Evolutionary conservation across 2,329 filamentous ascomycete species (phyloP).

Genomic region (Hirsutella rhossiliensis): DNA sequence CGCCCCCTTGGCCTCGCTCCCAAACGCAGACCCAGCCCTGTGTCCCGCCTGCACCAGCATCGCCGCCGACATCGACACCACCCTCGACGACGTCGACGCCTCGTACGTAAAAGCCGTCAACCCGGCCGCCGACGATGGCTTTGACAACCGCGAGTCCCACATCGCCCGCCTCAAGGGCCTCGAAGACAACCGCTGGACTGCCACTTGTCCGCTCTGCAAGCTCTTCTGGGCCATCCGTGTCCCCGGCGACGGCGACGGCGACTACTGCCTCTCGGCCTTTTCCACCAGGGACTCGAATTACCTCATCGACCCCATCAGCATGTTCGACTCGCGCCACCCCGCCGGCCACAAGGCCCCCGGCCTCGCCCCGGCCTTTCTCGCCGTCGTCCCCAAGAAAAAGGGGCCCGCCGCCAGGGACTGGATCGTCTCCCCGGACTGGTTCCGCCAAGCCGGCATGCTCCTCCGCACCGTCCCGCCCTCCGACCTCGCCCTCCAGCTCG

Average conservation of each 20-base stretch:
- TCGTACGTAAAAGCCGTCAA: conserved; percentile 16
- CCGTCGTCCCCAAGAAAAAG: conserved; percentile 19
- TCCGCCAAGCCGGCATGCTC: conserved; percentile 20
- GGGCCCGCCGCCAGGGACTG: conserved; percentile 15
- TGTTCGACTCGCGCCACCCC: conserved; percentile 19
- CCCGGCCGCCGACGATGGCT: conserved; percentile 16
- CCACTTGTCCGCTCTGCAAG: conserved; percentile 22
- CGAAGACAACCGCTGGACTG: conserved; percentile 18
- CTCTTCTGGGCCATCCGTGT: conserved; percentile 21
- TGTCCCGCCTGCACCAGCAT: conserved; percentile 18
- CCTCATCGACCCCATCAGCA: conserved; percentile 16
- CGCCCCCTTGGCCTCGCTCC: conserved; percentile 7
- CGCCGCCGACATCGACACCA: conserved; percentile 20
- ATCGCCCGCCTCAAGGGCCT: conserved; percentile 15
- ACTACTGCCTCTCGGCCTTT: conserved; percentile 19
- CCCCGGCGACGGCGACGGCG: conserved; percentile 15
- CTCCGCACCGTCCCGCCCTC: conserved; percentile 16
- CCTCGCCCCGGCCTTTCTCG: conserved; percentile 17
- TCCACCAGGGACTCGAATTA: conserved; percentile 22
- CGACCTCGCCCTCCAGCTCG: conserved; percentile 5
- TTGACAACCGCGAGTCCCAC: conserved; percentile 19
- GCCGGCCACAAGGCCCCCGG: conserved; percentile 15
- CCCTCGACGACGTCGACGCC: conserved; percentile 18
- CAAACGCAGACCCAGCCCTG: conserved; percentile 16
- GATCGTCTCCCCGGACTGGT: conserved; percentile 19